Base-by-base conservation (phyloP, 495 filamentous ascomycete genomes). In the Cercophora newfieldiana region DNA sequence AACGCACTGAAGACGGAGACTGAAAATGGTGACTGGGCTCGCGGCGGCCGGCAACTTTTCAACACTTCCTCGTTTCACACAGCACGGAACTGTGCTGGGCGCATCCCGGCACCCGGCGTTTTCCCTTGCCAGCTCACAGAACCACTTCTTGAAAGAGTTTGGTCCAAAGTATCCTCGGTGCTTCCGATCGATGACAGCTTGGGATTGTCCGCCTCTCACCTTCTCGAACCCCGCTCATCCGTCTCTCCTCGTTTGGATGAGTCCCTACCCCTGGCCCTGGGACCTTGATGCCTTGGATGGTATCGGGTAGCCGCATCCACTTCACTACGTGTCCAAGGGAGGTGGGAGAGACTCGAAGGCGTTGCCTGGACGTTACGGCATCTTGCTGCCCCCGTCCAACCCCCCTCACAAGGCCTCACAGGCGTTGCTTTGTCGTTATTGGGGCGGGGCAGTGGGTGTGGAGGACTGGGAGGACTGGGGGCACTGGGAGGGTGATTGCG, bases 271-370 rank as follows among this genome's bases (percentile, higher is more conserved):
- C 54, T 49, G 50, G 59, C 29, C 33, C 55, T 18, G 51, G 55
- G 55, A 30, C 2, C 25, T 31, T 33, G n/a, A 21, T 33, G 19
- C 51, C 37, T 57, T 60, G 55, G 24, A 26, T 63, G 33, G 59
- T 37, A 26, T 28, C 54, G 37, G 56, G 49, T 37, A 37, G 28
- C 61, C 33, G 66, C 60, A 68, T 37, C 26, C 50, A 30, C 53
- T 24, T 61, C 49, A 22, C 25, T 60, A 53, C 54, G 54, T 26
- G 54, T 48, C 47, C 49, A 59, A 61, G 53, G 21, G 65, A 66
- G 58, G 70, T 44, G 66, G 64, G 25, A 33, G 69, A 61, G 74
- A 73, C 72, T 79, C 77, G 77, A 79, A 69, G 64, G 64, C 19
- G 19, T 19, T 60, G 21, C 58, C 58, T 60, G 62, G 61, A 61